Conservation (phyloP, 768 basidiomycete species). For the Suillus fuscotomentosus region DNA sequence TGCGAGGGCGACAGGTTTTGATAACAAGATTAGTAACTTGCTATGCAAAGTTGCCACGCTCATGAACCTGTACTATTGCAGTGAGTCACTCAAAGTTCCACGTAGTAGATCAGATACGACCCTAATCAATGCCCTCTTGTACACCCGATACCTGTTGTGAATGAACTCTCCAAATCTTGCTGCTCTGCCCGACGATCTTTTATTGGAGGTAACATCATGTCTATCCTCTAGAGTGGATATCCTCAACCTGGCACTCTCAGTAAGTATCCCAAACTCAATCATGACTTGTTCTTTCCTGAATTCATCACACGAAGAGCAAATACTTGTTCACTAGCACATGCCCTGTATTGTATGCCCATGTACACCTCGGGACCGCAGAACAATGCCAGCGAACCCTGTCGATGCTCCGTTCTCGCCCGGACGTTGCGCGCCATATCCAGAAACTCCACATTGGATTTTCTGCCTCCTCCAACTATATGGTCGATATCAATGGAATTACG, state of each 20-base stretch:
- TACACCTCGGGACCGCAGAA: slow-evolving; percentile 49
- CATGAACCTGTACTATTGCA: not conserved
- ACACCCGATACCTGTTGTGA: not conserved
- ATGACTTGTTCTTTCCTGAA: slow-evolving; percentile 7
- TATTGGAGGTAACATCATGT: slow-evolving; percentile 62
- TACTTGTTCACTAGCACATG: slow-evolving; percentile 50
- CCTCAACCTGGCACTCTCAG: slow-evolving; percentile 59
- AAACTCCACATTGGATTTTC: slow-evolving; percentile 48
- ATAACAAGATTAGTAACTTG: not conserved
- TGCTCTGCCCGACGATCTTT: slow-evolving; percentile 53
- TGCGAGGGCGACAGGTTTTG: not conserved
- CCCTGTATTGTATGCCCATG: slow-evolving; percentile 57
- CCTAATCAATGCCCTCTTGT: not conserved
- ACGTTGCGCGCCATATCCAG: slow-evolving; percentile 67
- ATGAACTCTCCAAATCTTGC: slow-evolving; percentile 7
- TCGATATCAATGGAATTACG: slow-evolving; percentile 21
- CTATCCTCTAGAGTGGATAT: slow-evolving; percentile 54
- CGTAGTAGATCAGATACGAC: too few relatives aligned
- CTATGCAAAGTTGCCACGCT: not conserved
- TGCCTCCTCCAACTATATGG: slow-evolving; percentile 25
- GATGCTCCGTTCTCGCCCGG: slow-evolving; percentile 57
- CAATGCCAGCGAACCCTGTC: slow-evolving; percentile 64
- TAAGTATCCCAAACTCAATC: slow-evolving; percentile 32
- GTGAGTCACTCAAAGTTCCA: too few relatives aligned
- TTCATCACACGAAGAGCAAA: slow-evolving; percentile 43